Evolutionary conservation across 2,329 filamentous ascomycete genomes (phyloP).

Genomic region (Neonectria magnoliae): DNA sequence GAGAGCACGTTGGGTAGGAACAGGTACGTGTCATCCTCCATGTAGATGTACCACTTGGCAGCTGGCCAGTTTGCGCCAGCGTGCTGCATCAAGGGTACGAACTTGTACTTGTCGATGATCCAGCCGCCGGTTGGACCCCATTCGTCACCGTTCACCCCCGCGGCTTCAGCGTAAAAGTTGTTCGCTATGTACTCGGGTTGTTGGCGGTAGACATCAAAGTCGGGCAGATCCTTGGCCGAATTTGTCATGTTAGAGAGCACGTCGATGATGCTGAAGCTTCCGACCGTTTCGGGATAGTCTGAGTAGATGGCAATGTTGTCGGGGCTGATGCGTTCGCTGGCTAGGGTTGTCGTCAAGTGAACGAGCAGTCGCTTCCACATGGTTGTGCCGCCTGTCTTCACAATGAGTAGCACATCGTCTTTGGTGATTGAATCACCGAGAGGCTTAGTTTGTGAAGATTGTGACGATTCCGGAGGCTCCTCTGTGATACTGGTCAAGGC

Average conservation of each 20-base stretch:
- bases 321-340: slow-evolving; percentile 20
- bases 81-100: slow-evolving; percentile 39
- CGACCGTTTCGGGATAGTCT: slow-evolving; percentile 31
- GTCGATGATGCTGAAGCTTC: slow-evolving; percentile 34
- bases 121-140: slow-evolving; percentile 39
- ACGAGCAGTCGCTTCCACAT: slow-evolving; percentile 41
- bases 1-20: slow-evolving; percentile 35
- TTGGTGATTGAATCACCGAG: slow-evolving; percentile 1
- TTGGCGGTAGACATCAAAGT: slow-evolving; percentile 40
- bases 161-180: slow-evolving; percentile 37
- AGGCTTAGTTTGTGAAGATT: neutral
- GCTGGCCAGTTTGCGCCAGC: slow-evolving; percentile 36
- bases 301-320: slow-evolving; percentile 39
- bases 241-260: slow-evolving; percentile 37
- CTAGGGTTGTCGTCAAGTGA: slow-evolving; percentile 34
- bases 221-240: slow-evolving; percentile 23
- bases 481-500: neutral
- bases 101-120: slow-evolving; percentile 44
- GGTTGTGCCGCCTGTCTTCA: slow-evolving; percentile 41
- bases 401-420: slow-evolving; percentile 38
- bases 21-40: slow-evolving; percentile 41
- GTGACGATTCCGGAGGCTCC: neutral
- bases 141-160: slow-evolving; percentile 37
- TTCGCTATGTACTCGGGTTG: slow-evolving; percentile 36
- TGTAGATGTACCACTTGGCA: slow-evolving; percentile 42